These are phyloP conservation scores for Rhodotorula sphaerocarpa DNA, from an alignment of 768 basidiomycete species.

Conservation along the genomic window DNA sequence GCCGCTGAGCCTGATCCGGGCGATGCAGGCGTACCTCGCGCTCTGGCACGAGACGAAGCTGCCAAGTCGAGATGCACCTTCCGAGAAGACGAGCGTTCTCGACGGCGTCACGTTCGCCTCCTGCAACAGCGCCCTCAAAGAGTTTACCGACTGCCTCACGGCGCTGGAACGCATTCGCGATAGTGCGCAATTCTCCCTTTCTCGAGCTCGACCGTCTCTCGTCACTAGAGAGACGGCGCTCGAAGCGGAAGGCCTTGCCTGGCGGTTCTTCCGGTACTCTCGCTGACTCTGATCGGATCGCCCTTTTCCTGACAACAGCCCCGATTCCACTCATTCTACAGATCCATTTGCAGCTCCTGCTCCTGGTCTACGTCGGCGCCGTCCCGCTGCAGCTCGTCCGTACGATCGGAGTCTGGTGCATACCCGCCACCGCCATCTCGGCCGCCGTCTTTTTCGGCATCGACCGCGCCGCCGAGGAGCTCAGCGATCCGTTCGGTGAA, in stretches of 20 bases:
- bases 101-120: conserved; percentile 23
- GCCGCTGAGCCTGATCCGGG: conserved; percentile 28
- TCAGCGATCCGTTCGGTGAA: conserved; percentile 28
- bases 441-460: conserved; percentile 27
- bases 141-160: conserved; percentile 27
- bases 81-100: conserved; percentile 1
- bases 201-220: too few species aligned
- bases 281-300: background rate
- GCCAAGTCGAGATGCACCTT: conserved; percentile 2
- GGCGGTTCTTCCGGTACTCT: too few species aligned
- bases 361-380: conserved; percentile 31
- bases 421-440: conserved; percentile 20
- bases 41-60: conserved; percentile 14
- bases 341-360: conserved; percentile 30
- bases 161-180: conserved; percentile 32
- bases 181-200: conserved; percentile 2
- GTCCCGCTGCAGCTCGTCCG: conserved; percentile 32
- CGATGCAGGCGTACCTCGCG: conserved; percentile 19
- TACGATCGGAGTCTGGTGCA: conserved; percentile 16
- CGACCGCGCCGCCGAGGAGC: conserved; percentile 24
- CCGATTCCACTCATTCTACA: conserved; percentile 34
- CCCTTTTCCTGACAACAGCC: conserved; percentile 7
- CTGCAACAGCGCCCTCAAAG: conserved; percentile 9
- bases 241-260: too few species aligned
- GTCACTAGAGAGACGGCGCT: too few species aligned